These are phyloP conservation scores for Thalassia testudinum DNA, from an alignment of 116 monocot genomes.

Conservation along the genomic window DNA sequence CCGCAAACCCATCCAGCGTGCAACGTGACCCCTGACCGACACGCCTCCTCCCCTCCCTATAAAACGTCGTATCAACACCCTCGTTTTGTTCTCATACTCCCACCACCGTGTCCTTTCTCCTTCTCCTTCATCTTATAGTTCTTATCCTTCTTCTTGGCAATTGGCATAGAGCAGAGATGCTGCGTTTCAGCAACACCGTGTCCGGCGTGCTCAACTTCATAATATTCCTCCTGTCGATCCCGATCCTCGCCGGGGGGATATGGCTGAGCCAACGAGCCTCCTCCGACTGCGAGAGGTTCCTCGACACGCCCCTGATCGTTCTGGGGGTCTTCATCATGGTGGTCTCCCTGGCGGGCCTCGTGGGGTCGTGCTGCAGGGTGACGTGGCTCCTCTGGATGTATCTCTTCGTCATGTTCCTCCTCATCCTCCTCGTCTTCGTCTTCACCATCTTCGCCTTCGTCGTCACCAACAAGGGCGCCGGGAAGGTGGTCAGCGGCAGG, in stretches of 20 bases:
- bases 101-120: not conserved
- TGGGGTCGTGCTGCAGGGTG: slow-evolving; percentile 71
- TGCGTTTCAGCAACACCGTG: slow-evolving; percentile 73
- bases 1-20: no score
- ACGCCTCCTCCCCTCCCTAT: not conserved
- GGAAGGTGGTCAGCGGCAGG: slow-evolving; percentile 50
- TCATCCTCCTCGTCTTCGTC: slow-evolving; percentile 63
- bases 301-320: slow-evolving; percentile 53
- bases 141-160: not conserved
- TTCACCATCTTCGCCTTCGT: slow-evolving; percentile 87
- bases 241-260: slow-evolving; percentile 59
- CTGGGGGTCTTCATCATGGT: slow-evolving; percentile 58
- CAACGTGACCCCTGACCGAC: not conserved
- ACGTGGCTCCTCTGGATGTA: slow-evolving; percentile 75
- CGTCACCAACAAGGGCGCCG: slow-evolving; percentile 91
- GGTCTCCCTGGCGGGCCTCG: slow-evolving; percentile 71
- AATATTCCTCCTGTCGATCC: slow-evolving; percentile 62
- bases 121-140: not conserved
- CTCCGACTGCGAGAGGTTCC: slow-evolving; percentile 81
- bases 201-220: slow-evolving; percentile 62
- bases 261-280: slow-evolving; percentile 38
- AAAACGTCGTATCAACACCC: not conserved
- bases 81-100: not conserved
- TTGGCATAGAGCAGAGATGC: slow-evolving; percentile 16
- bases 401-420: slow-evolving; percentile 83